Evolutionary conservation across 2,329 filamentous ascomycete species (phyloP).

Genomic region (Penicillium concentricum): DNA sequence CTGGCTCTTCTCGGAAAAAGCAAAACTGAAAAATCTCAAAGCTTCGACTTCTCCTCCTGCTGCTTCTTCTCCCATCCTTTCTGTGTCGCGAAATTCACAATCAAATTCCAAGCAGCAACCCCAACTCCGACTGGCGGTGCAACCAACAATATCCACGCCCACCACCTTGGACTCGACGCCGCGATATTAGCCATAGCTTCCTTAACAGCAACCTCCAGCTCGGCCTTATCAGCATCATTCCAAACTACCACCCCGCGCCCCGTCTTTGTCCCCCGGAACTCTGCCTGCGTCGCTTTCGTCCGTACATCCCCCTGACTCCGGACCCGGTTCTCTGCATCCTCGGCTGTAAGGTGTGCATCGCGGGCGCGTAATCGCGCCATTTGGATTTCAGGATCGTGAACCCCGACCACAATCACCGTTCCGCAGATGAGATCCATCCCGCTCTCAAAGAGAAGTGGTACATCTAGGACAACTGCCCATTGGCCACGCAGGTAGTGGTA

Average conservation of each 20-base stretch:
- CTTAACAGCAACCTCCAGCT: constrained; percentile 66
- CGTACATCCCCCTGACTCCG: constrained; percentile 81
- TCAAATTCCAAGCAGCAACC: constrained; percentile 69
- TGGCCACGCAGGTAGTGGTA: constrained; percentile 69
- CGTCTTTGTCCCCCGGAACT: constrained; percentile 57
- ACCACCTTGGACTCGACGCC: constrained; percentile 71
- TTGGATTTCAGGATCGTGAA: constrained; percentile 75
- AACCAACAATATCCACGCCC: constrained; percentile 68
- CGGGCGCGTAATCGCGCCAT: constrained; percentile 73
- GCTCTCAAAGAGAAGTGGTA: constrained; percentile 88
- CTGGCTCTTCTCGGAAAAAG: not conserved
- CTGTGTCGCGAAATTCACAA: constrained; percentile 69
- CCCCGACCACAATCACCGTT: constrained; percentile 81
- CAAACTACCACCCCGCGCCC: constrained; percentile 75
- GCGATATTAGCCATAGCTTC: constrained; percentile 64
- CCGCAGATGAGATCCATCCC: constrained; percentile 83
- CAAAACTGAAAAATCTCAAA: constrained; percentile 29
- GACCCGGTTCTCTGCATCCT: constrained; percentile 86
- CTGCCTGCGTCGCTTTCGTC: constrained; percentile 74
- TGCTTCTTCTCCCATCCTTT: constrained; percentile 66
- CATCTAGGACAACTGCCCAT: constrained; percentile 90
- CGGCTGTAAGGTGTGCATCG: constrained; percentile 73
- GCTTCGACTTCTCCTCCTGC: constrained; percentile 58
- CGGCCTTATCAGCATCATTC: constrained; percentile 77
- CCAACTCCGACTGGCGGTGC: constrained; percentile 73